A percentile compares a stretch with the other conserved stretches of the same genome.
phyloP scores from a whole-genome alignment of 139 green algal species.

The Parachlorella kessleri region DNA sequence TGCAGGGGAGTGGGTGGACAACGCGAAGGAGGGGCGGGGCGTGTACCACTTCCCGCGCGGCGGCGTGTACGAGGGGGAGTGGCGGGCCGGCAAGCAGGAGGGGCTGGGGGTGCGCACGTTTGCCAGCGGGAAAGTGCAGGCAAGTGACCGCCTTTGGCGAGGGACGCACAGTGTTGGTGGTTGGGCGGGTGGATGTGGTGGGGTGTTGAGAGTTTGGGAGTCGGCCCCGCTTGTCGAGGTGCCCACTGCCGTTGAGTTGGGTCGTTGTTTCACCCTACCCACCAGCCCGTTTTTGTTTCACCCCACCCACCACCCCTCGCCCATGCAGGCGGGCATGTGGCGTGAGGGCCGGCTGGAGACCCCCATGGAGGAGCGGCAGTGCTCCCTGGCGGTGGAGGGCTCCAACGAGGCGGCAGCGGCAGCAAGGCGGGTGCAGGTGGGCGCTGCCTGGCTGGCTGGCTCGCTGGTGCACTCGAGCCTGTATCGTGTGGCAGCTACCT shows the following conservation, averaged over 20 bases:
- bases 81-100: constrained; percentile 59
- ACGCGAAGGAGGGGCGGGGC: constrained; percentile 75
- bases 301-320: background rate
- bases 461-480: too few species aligned
- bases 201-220: background rate
- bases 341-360: constrained; percentile 52
- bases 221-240: too few species aligned
- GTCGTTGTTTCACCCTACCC: too few species aligned
- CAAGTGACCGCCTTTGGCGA: too few species aligned
- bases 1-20: constrained; percentile 70
- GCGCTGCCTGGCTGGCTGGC: background rate
- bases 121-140: constrained; percentile 63
- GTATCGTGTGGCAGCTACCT: too few species aligned
- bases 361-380: constrained; percentile 71
- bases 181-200: background rate
- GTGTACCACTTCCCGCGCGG: constrained; percentile 85
- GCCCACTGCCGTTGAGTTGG: too few species aligned
- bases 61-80: constrained; percentile 86
- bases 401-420: constrained; percentile 65
- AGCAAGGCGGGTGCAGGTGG: constrained; percentile 48
- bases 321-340: constrained; percentile 66
- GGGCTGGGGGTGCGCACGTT: constrained; percentile 76
- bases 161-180: background rate
- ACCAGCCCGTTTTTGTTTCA: too few species aligned
- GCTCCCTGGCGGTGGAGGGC: constrained; percentile 65